Base-by-base conservation (phyloP, 1,284 basidiomycete genomes). In the Naganishia cerealis region DNA sequence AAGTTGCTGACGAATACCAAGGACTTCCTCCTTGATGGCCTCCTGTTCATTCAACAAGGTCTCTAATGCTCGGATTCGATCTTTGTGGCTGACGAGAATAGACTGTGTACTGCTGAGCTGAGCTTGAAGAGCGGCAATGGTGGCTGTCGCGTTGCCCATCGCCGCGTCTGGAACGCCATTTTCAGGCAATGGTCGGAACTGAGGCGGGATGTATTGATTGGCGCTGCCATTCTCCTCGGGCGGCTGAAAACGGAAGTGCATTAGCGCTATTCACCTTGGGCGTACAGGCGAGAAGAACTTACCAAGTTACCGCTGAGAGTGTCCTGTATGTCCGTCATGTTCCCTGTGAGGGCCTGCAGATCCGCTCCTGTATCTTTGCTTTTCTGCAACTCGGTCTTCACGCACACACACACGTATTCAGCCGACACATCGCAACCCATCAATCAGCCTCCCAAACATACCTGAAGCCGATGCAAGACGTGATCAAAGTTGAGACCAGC, bases 351-450 rank as follows among this genome's bases (percentile, higher is more conserved):
- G 0, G 86, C 86, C 73, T 88, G 87, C 5, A 99, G 84, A 77
- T 99, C 94, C 1, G 87, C 85, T n/a, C 92, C 91, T 0, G 93
- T 95, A 76, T 98, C 94, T 21, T 92, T 87, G 76, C 92, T 94
- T 82, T 94, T 95, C 80, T 91, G 89, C 42, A 99, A 86, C 77
- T 98, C 94, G 72, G 87, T 88, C 81, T 98, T 89, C 2, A 33
- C 6, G 90, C 40, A 0, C 1, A 18, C 2, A 8, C 15, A 33
- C 18, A n/a, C n/a, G 0, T 16, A 1, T 36, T 68, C 52, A 73
- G 61, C 65, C 8, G 21, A 0, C 15, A 26, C 26, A 10, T 29
- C 29, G 8, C 15, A n/a, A n/a, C 15, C 0, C 2, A 13, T 38
- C 39, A 24, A 8, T 3, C 16, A 16, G 18, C 8, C 29, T 2